Base-by-base conservation (phyloP, 176 grass and related monocot species). In the Oryza longistaminata region DNA sequence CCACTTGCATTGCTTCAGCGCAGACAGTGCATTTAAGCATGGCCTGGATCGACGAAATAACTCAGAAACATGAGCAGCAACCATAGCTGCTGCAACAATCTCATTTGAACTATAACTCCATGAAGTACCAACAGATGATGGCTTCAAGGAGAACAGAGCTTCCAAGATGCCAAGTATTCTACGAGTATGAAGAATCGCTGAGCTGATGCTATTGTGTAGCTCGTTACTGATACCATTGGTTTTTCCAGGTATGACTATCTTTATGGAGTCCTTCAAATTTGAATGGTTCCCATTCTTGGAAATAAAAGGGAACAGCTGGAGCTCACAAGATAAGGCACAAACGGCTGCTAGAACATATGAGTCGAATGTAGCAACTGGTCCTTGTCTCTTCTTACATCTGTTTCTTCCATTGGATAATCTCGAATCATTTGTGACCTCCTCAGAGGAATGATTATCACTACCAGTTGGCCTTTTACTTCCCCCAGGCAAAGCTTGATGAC, bases 91-190 rank as follows among this genome's bases (percentile, higher is more conserved):
- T 70, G 97, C 97, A 62, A 96, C 93, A 71, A 99, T 99, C 90
- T 99, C 97, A 85, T 96, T 96, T 85, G 97, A 99, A 87, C 97
- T 96, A 64, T 96, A 99, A 87, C 90, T 94, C 97, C 97, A 99
- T 48, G 97, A 94, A 62, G 97, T 99, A 68, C 97, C 97, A 34
- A 96, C 92, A 66, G 97, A 99, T 70, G 97, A 99, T 71, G 97
- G 97, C 89, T 99, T 99, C 91, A 99, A 55, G 53, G 97, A 96
- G 92, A 99, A 99, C 85, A 99, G 91, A 85, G 96, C 96, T 90
- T 99, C 96, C 76, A 99, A 75, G 79, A 99, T 99, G 74, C 88
- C 84, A 85, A 99, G 90, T 85, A 99, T 99, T 85, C 96, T 87
- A 68, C 79, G 96, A 45, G 93, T 96, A 81, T 99, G 96, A 88